Evolutionary conservation across 352 stramenopile genomes (phyloP).

Genomic region (Pythium monospermum): DNA sequence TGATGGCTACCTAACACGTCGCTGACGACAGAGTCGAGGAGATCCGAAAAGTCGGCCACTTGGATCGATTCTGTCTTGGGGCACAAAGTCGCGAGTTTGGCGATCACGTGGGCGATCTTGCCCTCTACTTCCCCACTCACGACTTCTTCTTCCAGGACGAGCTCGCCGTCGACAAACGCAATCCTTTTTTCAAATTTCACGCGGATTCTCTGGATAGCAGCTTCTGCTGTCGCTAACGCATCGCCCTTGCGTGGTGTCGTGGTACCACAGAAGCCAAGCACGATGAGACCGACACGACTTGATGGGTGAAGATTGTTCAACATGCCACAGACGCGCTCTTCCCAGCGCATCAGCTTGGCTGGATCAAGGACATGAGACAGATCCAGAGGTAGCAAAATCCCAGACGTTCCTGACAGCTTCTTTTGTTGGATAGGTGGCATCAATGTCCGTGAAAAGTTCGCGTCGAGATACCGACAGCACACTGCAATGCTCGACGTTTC

Average conservation of each 20-base stretch:
- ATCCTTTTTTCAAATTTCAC: background rate
- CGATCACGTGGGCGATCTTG: conserved; percentile 13
- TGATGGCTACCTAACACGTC: conserved; percentile 3
- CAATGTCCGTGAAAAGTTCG: conserved; percentile 16
- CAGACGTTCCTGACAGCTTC: conserved; percentile 36
- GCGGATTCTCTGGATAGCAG: conserved; percentile 5
- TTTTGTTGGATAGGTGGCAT: conserved; percentile 18
- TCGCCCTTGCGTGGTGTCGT: conserved; percentile 3
- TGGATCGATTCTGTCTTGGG: background rate
- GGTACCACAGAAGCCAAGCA: conserved; percentile 32
- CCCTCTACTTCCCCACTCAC: background rate
- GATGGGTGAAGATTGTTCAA: conserved; percentile 26
- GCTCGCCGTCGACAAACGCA: conserved; percentile 19
- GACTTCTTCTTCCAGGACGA: conserved; percentile 20
- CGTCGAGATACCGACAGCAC: conserved; percentile 62
- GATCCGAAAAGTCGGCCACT: conserved; percentile 9
- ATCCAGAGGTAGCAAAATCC: conserved; percentile 53
- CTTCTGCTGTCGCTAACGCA: conserved; percentile 16
- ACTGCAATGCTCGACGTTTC: conserved; percentile 27
- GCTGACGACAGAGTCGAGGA: conserved; percentile 11
- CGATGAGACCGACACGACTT: conserved; percentile 31
- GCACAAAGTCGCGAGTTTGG: background rate
- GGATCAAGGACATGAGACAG: conserved; percentile 34
- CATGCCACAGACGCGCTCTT: conserved; percentile 34
- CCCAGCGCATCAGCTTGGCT: conserved; percentile 30